Conservation (phyloP, 805 yeast species). For the Candida cerambycidarum region DNA sequence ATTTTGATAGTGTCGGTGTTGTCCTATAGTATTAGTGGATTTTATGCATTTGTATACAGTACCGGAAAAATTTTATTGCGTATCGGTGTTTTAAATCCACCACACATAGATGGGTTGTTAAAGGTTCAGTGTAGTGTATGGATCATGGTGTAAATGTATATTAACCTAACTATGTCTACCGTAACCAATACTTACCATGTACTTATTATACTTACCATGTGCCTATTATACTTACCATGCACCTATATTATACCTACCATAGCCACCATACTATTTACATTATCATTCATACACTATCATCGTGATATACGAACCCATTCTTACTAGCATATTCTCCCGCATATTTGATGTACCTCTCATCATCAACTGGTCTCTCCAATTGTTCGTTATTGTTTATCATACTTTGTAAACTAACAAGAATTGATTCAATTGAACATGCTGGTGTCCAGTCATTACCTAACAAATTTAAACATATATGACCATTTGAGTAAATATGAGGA, state of each 20-base stretch:
- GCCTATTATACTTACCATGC: no score
- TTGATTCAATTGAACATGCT: slow-evolving; percentile 50
- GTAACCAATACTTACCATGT: no score
- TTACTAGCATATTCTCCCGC: slow-evolving; percentile 62
- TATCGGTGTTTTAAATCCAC: slow-evolving; percentile 5
- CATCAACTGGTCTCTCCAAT: slow-evolving; percentile 57
- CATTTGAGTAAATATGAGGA: slow-evolving; percentile 75
- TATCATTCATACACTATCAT: slow-evolving; percentile 46
- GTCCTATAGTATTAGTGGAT: slow-evolving; percentile 1
- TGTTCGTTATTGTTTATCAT: slow-evolving; percentile 53
- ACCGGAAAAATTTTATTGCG: slow-evolving; percentile 8
- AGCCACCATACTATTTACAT: no score
- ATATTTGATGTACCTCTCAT: slow-evolving; percentile 43
- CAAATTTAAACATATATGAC: slow-evolving; percentile 72
- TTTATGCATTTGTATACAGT: slow-evolving; percentile 11
- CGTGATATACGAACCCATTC: slow-evolving; percentile 56
- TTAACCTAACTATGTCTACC: no score
- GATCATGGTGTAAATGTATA: no score
- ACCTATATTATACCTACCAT: no score
- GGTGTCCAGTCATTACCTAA: slow-evolving; percentile 71
- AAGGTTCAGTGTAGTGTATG: no score
- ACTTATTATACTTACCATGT: no score
- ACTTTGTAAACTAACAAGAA: slow-evolving; percentile 60
- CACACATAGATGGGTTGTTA: background rate
- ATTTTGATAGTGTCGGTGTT: background rate